A percentile compares a stretch with the other conserved stretches of the same genome.
Conservation (phyloP, 129 eudicot species). For the Artemisia tridentata region DNA sequence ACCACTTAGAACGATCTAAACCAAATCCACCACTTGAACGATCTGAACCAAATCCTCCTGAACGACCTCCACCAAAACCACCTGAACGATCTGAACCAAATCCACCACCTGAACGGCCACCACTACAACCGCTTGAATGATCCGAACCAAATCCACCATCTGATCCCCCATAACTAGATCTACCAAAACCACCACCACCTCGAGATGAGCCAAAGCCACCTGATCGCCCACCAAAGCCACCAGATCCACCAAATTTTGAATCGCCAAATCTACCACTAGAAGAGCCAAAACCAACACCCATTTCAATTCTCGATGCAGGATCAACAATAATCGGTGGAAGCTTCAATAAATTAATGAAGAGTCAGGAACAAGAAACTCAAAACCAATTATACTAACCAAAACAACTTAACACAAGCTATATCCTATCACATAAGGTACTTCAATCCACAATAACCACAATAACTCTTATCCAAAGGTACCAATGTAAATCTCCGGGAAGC, state of each 20-base stretch:
- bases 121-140: slow-evolving; percentile 22
- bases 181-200: slow-evolving; percentile 60
- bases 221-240: slow-evolving; percentile 24
- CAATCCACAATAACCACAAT: too few relatives aligned
- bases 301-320: slow-evolving; percentile 45
- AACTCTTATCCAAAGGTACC: neutral
- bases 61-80: slow-evolving; percentile 40
- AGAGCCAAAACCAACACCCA: slow-evolving; percentile 51
- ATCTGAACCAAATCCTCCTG: slow-evolving; percentile 26
- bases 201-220: slow-evolving; percentile 31
- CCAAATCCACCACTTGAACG: slow-evolving; percentile 23
- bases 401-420: too few relatives aligned
- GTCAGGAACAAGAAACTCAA: neutral
- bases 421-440: too few relatives aligned
- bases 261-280: slow-evolving; percentile 47
- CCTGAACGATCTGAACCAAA: slow-evolving; percentile 16
- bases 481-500: too few relatives aligned
- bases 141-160: slow-evolving; percentile 36
- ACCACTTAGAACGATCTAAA: slow-evolving; percentile 9
- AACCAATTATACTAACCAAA: neutral
- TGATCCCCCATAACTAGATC: slow-evolving; percentile 43
- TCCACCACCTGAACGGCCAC: slow-evolving; percentile 33
- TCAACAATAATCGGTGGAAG: slow-evolving; percentile 74
- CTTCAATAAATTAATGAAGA: slow-evolving; percentile 30
- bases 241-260: slow-evolving; percentile 30